phyloP scores from a whole-genome alignment of 148 eudicot genomes.

The Gaultheria prostrata region DNA sequence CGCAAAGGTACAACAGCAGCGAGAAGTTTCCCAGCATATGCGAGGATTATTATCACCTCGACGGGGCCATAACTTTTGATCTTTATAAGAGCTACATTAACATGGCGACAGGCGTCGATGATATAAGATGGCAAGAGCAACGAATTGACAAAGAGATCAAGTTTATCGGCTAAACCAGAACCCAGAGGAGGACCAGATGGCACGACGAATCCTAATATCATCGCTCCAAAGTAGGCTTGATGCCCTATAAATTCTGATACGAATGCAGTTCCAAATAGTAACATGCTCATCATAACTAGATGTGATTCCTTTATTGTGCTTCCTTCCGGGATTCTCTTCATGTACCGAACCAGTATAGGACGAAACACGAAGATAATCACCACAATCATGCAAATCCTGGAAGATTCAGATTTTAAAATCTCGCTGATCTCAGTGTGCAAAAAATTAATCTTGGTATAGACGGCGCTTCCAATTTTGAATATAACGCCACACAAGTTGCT shows the following conservation, averaged over 20 bases:
- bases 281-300: not conserved
- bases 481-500: conserved; percentile 18
- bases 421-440: not conserved
- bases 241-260: not conserved
- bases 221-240: conserved; percentile 4
- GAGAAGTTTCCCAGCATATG: conserved; percentile 14
- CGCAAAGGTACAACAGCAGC: conserved; percentile 9
- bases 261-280: not conserved
- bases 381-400: not conserved
- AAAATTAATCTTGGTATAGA: not conserved
- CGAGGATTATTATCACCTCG: not conserved
- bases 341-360: not conserved
- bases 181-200: conserved; percentile 28
- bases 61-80: not conserved
- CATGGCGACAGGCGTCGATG: conserved; percentile 7
- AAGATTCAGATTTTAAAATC: not conserved
- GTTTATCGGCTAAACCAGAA: conserved; percentile 14
- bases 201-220: conserved; percentile 17
- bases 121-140: conserved; percentile 19
- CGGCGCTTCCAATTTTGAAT: not conserved
- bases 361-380: conserved; percentile 8
- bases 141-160: not conserved
- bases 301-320: conserved; percentile 3
- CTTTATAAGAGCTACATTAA: not conserved
- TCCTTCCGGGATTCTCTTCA: conserved; percentile 20